Evolutionary conservation across 225 moss, liverwort and hornwort genomes (phyloP).

Genomic region (Climacium dendroides): DNA sequence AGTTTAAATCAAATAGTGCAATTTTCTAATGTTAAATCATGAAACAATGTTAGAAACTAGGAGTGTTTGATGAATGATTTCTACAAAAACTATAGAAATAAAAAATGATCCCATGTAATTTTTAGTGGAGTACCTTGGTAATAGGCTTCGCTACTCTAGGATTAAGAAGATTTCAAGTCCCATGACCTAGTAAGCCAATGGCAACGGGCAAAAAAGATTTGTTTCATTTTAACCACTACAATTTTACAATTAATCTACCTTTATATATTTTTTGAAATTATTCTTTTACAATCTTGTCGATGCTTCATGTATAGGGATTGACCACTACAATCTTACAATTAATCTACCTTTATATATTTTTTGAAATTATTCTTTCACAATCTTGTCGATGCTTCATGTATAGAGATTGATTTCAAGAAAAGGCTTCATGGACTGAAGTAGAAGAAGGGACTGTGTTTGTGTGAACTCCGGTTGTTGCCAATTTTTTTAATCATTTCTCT

Average conservation of each 20-base stretch:
- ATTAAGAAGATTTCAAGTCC: background rate
- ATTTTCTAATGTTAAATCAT: background rate
- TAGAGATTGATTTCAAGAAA: no score
- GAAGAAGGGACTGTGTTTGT: background rate
- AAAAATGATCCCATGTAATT: background rate
- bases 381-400: no score
- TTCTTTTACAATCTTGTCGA: background rate
- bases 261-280: background rate
- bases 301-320: background rate
- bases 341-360: no score
- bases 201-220: background rate
- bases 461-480: accelerated
- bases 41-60: background rate
- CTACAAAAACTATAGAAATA: background rate
- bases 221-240: background rate
- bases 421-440: background rate
- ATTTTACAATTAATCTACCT: background rate
- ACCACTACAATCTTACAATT: no score
- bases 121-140: background rate
- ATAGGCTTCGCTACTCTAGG: accelerated
- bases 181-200: background rate
- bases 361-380: no score
- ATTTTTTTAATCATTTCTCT: background rate
- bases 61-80: background rate
- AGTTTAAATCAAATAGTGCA: background rate